phyloP scores from a whole-genome alignment of 306 rosid genomes.

The Inga laurina region DNA sequence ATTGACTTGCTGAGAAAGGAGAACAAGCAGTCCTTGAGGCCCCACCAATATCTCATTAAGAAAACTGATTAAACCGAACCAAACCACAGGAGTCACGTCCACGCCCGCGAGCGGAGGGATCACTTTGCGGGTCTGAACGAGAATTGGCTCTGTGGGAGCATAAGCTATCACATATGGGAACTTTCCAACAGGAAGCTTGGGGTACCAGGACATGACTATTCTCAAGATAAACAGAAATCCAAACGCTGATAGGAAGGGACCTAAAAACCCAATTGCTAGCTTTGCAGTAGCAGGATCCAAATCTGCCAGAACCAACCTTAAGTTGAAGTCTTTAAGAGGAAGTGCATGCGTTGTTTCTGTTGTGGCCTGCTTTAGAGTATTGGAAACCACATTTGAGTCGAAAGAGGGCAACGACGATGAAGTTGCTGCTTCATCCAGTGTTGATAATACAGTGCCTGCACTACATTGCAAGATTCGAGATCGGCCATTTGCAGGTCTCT shows the following conservation, averaged over 20 bases:
- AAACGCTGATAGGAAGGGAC: constrained; percentile 75
- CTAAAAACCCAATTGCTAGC: constrained; percentile 66
- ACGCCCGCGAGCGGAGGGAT: constrained; percentile 95
- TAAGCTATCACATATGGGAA: constrained; percentile 87
- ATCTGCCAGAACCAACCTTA: constrained; percentile 57
- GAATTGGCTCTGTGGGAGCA: constrained; percentile 95
- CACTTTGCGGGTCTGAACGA: constrained; percentile 69
- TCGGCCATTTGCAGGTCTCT: not conserved
- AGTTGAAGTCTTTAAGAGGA: constrained; percentile 32
- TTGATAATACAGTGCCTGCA: not conserved
- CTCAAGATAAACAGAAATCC: constrained; percentile 76
- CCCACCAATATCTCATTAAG: constrained; percentile 94
- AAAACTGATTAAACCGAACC: constrained; percentile 90
- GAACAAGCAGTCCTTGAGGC: constrained; percentile 94
- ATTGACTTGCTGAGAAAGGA: constrained; percentile 76
- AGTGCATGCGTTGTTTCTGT: constrained; percentile 33
- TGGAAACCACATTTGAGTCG: not conserved
- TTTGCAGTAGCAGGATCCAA: constrained; percentile 84
- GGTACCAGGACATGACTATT: constrained; percentile 72
- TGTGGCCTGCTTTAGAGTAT: not conserved
- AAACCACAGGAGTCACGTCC: constrained; percentile 92
- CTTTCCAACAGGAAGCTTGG: constrained; percentile 27
- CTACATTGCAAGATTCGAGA: not conserved
- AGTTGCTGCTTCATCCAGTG: not conserved
- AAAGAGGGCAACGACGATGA: not conserved